Percentiles rank a stretch among this genome's conserved stretches.
These are phyloP conservation scores for Cylindrodendrum hubeiense DNA, from an alignment of 2,329 filamentous ascomycete species.

Conservation along the genomic window DNA sequence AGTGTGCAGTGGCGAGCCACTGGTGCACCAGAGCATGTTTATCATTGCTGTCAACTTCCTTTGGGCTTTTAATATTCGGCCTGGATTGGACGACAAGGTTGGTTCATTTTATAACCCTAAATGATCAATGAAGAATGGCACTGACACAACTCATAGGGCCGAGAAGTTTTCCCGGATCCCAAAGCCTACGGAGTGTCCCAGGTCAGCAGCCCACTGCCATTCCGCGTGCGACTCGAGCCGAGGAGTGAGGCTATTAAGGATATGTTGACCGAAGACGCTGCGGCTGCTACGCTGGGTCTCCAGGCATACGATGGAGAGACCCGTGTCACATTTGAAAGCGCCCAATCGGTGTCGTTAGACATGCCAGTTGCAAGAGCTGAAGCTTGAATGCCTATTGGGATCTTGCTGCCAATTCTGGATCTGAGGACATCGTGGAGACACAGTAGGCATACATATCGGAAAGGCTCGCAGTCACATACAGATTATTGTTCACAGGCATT, in stretches of 20 bases:
- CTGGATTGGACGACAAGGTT: constrained; percentile 17
- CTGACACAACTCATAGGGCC: neutral
- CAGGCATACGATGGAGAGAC: constrained; percentile 16
- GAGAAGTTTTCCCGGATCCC: neutral
- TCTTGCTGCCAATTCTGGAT: too few species aligned
- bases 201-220: constrained; percentile 9
- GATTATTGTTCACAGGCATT: too few species aligned
- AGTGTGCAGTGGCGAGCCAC: constrained; percentile 24
- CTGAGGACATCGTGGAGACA: too few species aligned
- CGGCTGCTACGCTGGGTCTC: neutral
- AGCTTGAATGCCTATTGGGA: neutral
- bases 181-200: constrained; percentile 10
- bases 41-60: constrained; percentile 16
- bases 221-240: constrained; percentile 16
- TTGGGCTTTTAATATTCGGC: constrained; percentile 22
- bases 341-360: constrained; percentile 20
- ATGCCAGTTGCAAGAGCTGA: constrained; percentile 18
- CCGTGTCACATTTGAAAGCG: constrained; percentile 22
- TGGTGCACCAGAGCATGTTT: constrained; percentile 18
- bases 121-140: neutral
- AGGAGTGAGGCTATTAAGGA: neutral
- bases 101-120: neutral
- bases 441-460: too few species aligned
- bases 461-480: too few species aligned
- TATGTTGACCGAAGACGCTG: constrained; percentile 1